phyloP scores from a whole-genome alignment of 148 eudicot genomes.

The Rhododendron vialii region DNA sequence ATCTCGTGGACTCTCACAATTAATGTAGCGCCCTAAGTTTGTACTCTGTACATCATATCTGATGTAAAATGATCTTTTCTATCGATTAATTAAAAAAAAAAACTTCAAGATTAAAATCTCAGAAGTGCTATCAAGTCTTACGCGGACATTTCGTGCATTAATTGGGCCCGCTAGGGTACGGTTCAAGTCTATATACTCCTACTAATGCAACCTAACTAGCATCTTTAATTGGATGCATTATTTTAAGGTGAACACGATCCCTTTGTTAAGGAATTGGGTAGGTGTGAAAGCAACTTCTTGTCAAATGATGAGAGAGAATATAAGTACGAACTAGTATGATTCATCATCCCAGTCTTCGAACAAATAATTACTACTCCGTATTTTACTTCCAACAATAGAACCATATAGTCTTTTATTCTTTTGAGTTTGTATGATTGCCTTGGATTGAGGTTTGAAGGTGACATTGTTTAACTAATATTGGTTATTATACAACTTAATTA shows the following conservation, averaged over 20 bases:
- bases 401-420: not conserved
- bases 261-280: not conserved
- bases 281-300: not conserved
- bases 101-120: no score
- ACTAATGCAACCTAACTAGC: no score
- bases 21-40: fast-evolving
- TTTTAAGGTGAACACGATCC: not conserved
- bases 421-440: not conserved
- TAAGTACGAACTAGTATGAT: not conserved
- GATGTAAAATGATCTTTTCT: no score
- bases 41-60: no score
- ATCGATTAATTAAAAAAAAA: no score
- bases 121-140: no score
- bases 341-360: not conserved
- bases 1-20: no score
- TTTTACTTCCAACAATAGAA: not conserved
- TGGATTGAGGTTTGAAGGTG: not conserved
- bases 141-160: no score
- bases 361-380: not conserved
- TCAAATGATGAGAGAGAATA: not conserved
- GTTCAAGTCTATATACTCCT: no score
- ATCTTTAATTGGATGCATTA: no score
- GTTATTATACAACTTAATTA: not conserved
- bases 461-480: not conserved
- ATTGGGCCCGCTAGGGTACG: no score